A percentile compares a stretch with the other conserved stretches of the same genome.
Conservation (phyloP, 1,284 basidiomycete species). For the Erythrobasidium hasegawianum region DNA sequence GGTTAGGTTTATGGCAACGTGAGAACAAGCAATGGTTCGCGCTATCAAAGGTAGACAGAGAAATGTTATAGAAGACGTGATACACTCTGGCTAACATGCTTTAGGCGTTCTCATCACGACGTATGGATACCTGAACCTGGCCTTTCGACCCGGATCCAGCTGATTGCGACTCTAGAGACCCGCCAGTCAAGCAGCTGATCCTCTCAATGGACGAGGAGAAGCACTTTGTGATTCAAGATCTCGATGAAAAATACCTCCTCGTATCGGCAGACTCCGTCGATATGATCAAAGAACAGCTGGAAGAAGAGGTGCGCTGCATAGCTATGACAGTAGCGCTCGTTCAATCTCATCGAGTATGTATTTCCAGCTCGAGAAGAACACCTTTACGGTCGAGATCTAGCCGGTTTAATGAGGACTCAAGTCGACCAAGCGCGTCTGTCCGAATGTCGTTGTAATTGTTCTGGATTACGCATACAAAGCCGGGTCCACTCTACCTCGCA, state of each 20-base stretch:
- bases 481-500: slow-evolving; percentile 36
- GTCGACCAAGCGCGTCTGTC: no score
- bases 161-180: slow-evolving; percentile 61
- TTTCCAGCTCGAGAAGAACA: slow-evolving; percentile 37
- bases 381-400: slow-evolving; percentile 42
- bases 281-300: slow-evolving; percentile 65
- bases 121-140: no score
- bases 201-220: slow-evolving; percentile 68
- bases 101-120: slow-evolving; percentile 32
- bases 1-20: slow-evolving; percentile 3
- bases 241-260: slow-evolving; percentile 78
- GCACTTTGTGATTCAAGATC: slow-evolving; percentile 75
- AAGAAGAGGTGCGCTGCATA: no score
- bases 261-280: slow-evolving; percentile 77
- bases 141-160: no score
- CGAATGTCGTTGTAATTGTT: background rate
- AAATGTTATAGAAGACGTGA: no score
- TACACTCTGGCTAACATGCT: background rate
- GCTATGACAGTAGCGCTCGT: no score
- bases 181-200: slow-evolving; percentile 84
- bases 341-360: no score
- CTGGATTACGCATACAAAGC: no score
- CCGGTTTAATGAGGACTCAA: no score
- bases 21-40: slow-evolving; percentile 22
- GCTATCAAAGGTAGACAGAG: slow-evolving; percentile 29